A percentile compares a stretch with the other conserved stretches of the same genome.
Evolutionary conservation across 2,329 filamentous ascomycete species (phyloP).

Genomic region (Basipetospora chlamydospora): DNA sequence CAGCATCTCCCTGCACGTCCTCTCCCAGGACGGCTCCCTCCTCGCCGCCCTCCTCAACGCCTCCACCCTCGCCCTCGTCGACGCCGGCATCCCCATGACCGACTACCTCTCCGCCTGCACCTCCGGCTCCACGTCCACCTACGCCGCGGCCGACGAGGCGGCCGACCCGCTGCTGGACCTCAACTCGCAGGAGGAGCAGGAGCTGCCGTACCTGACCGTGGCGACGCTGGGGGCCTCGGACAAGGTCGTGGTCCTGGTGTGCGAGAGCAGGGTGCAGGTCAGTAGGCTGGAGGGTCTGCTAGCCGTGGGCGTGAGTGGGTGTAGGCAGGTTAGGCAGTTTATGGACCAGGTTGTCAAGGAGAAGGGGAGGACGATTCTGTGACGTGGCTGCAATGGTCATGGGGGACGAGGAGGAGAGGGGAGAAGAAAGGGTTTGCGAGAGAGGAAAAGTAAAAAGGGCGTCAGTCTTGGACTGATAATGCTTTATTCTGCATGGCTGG

Average conservation of each 20-base stretch:
- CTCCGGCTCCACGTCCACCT: conserved; percentile 60
- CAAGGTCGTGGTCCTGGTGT: conserved; percentile 62
- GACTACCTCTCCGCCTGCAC: conserved; percentile 85
- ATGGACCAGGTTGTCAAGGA: conserved; percentile 67
- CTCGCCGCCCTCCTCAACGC: conserved; percentile 86
- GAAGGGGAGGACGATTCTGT: conserved; percentile 51
- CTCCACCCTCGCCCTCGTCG: conserved; percentile 77
- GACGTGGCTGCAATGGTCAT: no score
- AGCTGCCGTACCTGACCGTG: conserved; percentile 78
- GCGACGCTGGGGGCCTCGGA: conserved; percentile 63
- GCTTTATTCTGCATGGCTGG: no score
- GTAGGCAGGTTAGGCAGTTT: conserved; percentile 68
- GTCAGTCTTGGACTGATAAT: no score
- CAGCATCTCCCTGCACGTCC: conserved; percentile 67
- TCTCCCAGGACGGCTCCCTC: conserved; percentile 80
- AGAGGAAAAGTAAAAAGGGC: no score
- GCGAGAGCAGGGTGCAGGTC: conserved; percentile 81
- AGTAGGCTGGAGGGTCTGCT: conserved; percentile 80
- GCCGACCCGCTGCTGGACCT: conserved; percentile 71
- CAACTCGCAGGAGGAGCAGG: conserved; percentile 68
- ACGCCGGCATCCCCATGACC: conserved; percentile 89
- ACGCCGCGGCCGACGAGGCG: conserved; percentile 47
- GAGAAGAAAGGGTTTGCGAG: no score
- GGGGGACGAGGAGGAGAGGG: neutral
- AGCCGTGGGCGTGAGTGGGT: conserved; percentile 81